A percentile compares a stretch with the other conserved stretches of the same genome.
These are phyloP conservation scores for Komagataella kurtzmanii DNA, from an alignment of 805 yeast genomes.

Conservation along the genomic window DNA sequence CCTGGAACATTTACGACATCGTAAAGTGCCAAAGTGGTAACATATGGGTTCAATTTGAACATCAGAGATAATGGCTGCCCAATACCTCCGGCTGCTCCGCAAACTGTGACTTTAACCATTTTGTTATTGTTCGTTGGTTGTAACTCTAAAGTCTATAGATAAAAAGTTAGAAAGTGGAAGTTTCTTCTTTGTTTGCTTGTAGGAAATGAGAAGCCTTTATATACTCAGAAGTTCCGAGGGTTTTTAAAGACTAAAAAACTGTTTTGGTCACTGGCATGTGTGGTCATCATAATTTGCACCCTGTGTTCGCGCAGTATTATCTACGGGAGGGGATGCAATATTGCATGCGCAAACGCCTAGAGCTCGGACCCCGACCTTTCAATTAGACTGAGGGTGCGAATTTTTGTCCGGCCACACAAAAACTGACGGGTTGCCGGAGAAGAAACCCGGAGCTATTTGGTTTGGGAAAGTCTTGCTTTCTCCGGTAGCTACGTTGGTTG, in stretches of 20 bases:
- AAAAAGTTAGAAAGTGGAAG: background rate
- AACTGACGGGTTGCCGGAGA: background rate
- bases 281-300: background rate
- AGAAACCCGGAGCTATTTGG: background rate
- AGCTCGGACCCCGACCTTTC: background rate
- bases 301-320: background rate
- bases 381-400: background rate
- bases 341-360: background rate
- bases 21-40: slow-evolving; percentile 31
- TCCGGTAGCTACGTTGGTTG: background rate
- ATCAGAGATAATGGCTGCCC: slow-evolving; percentile 44
- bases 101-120: slow-evolving; percentile 52
- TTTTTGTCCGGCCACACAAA: background rate
- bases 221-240: background rate
- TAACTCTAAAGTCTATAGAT: background rate
- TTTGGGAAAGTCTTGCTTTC: background rate
- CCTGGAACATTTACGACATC: slow-evolving; percentile 46
- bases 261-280: background rate
- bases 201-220: background rate
- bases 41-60: slow-evolving; percentile 30
- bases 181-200: background rate
- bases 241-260: too few relatives aligned
- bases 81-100: slow-evolving; percentile 81
- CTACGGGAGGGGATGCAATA: background rate
- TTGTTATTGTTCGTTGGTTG: background rate